Evolutionary conservation across 1,284 basidiomycete genomes (phyloP).

Genomic region (Mycosarcoma maydis): DNA sequence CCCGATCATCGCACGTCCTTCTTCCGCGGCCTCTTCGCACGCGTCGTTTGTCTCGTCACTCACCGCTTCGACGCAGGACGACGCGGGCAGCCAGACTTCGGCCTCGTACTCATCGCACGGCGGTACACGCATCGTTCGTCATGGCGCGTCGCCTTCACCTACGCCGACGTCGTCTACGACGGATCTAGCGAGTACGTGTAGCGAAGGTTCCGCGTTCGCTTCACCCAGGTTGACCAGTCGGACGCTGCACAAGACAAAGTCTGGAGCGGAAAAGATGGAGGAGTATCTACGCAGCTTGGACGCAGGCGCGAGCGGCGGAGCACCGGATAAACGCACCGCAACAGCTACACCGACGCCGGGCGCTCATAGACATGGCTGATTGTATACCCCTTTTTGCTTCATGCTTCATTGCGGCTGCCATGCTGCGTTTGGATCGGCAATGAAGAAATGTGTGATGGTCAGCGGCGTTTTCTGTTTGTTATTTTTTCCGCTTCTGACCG

Average conservation of each 20-base stretch:
- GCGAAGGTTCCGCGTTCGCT: background rate
- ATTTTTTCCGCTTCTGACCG: too few relatives aligned
- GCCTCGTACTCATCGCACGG: conserved; percentile 10
- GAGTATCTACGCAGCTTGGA: conserved; percentile 34
- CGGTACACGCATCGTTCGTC: conserved; percentile 21
- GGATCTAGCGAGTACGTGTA: too few relatives aligned
- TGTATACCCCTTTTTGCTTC: conserved; percentile 3
- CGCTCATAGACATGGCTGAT: background rate
- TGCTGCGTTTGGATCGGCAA: too few relatives aligned
- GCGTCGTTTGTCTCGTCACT: conserved; percentile 24
- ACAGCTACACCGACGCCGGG: conserved; percentile 19
- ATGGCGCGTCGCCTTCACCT: conserved; percentile 3
- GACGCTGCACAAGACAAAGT: conserved; percentile 29
- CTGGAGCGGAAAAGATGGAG: conserved; percentile 45
- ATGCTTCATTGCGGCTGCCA: too few relatives aligned
- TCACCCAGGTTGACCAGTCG: conserved; percentile 19
- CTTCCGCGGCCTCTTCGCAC: conserved; percentile 28
- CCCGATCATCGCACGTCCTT: conserved; percentile 37
- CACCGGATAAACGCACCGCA: conserved; percentile 1
- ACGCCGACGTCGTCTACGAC: background rate
- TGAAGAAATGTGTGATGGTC: too few relatives aligned
- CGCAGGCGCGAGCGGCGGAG: background rate
- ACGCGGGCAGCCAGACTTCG: conserved; percentile 21
- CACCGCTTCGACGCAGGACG: conserved; percentile 26
- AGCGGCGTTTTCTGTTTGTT: too few relatives aligned